Evolutionary conservation across 345 rosid species (phyloP), one percentile per base, ranked within the genome.

Genomic region (Eucalyptus camaldulensis): DNA sequence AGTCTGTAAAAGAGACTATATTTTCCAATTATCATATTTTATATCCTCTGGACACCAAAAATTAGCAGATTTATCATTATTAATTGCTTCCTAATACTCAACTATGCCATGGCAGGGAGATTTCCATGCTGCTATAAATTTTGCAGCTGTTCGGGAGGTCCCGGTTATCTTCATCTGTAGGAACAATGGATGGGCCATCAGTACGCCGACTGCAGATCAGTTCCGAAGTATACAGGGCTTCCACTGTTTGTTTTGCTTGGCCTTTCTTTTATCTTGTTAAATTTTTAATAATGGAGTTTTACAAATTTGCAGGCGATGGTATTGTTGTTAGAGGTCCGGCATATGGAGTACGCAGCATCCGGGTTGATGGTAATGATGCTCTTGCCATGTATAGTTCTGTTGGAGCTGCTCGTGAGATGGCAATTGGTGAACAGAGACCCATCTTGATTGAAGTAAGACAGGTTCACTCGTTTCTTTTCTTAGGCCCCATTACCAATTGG

Each of bases 141-240:
- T 95, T 90, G 96, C 97, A 8, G 96, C 96, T 13, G 97, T 97
- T 44, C 89, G 93, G 94, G 97, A 96, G 91, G 97, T 95, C 31
- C 97, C 99, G 1, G 98, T 97, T 40, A 92, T 97, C 45, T 97
- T 97, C 86, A 92, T 97, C 50, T 97, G 99, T 90, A 94, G 98
- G 80, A 96, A 96, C 94, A 97, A 96, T 88, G 99, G 97, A 91
- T 96, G 98, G 99, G 98, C 98, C 8, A 97, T 97, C 88, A 97
- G 99, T 85, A 96, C 98, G 49, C 97, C 97, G 44, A 89, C 92
- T 81, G 92, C 97, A 65, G 98, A 97, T 80, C 99, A 96, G 92
- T 96, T 97, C 91, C 96, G 98, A 93, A 95, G 99, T 97, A 94
- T 87, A 50, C 27, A 56, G 37, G 10, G 45, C 49, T 44, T 50